Percentiles rank a stretch among this genome's conserved stretches.
These are phyloP conservation scores for Panaeolus papilionaceus DNA, from an alignment of 768 basidiomycete species.

Conservation along the genomic window DNA sequence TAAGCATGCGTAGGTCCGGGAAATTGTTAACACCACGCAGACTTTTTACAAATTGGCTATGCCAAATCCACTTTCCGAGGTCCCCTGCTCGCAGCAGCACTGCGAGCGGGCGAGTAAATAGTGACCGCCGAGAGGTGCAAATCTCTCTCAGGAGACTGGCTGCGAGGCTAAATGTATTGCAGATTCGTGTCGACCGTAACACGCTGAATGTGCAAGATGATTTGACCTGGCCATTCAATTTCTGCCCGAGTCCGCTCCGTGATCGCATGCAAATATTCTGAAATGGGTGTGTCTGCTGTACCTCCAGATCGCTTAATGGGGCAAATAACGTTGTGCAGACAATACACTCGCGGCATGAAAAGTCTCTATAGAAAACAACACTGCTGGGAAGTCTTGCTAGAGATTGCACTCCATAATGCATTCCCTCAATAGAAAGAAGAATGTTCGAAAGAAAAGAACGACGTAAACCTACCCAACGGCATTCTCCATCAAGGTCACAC, in stretches of 20 bases:
- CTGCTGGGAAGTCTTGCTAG: neutral
- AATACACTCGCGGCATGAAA: neutral
- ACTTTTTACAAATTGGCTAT: neutral
- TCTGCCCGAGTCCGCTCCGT: neutral
- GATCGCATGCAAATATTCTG: neutral
- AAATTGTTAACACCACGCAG: neutral
- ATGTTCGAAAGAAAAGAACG: slow-evolving; percentile 7
- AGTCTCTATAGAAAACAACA: neutral
- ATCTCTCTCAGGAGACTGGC: neutral
- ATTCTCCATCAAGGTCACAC: slow-evolving; percentile 8
- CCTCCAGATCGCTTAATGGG: neutral
- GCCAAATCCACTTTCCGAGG: neutral
- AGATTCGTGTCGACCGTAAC: neutral
- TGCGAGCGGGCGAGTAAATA: neutral
- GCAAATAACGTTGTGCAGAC: neutral
- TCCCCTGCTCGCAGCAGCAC: neutral
- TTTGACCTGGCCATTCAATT: neutral
- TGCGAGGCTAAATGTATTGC: neutral
- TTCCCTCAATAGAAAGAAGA: slow-evolving; percentile 1
- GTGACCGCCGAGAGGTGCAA: neutral
- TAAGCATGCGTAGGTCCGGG: neutral
- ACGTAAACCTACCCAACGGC: neutral
- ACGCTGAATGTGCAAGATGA: neutral
- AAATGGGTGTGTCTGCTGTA: neutral
- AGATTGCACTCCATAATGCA: neutral